Percentiles rank a stretch among this genome's conserved stretches.
phyloP scores from a whole-genome alignment of 257 asterid genomes.

The Asclepias syriaca region DNA sequence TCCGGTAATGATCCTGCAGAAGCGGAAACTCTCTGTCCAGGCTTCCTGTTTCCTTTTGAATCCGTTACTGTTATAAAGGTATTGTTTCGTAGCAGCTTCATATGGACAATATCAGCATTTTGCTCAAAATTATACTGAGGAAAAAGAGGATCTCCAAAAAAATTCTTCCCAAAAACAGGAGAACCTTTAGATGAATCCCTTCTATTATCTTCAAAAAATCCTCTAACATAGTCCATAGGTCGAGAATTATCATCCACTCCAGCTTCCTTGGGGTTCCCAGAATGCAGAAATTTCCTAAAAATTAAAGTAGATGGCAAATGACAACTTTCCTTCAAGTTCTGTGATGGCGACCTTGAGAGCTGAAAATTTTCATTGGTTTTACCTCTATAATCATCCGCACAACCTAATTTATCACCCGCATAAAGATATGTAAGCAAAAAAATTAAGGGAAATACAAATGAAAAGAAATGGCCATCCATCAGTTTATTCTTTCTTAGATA shows the following conservation, averaged over 20 bases:
- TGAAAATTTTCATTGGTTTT: constrained; percentile 11
- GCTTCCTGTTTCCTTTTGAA: constrained; percentile 66
- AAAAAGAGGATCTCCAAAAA: background rate
- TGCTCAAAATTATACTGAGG: constrained; percentile 34
- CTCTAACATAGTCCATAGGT: constrained; percentile 30
- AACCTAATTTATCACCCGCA: constrained; percentile 21
- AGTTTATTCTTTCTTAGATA: background rate
- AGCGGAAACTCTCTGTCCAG: constrained; percentile 32
- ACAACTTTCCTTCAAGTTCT: constrained; percentile 21
- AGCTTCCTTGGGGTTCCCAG: constrained; percentile 35
- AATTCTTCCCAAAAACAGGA: background rate
- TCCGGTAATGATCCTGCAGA: constrained; percentile 70
- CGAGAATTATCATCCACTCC: constrained; percentile 21
- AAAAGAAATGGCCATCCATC: background rate
- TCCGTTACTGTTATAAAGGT: constrained; percentile 77
- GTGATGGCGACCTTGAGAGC: constrained; percentile 27
- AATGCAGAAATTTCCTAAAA: constrained; percentile 37
- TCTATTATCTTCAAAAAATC: constrained; percentile 1
- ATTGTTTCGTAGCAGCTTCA: constrained; percentile 78
- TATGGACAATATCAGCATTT: constrained; percentile 82
- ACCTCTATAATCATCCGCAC: constrained; percentile 15
- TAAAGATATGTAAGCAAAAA: background rate
- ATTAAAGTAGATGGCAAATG: constrained; percentile 28
- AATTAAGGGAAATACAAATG: background rate
- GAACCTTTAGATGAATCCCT: background rate